phyloP scores from a whole-genome alignment of 352 stramenopile species.

The Paralagenidium karlingii region DNA sequence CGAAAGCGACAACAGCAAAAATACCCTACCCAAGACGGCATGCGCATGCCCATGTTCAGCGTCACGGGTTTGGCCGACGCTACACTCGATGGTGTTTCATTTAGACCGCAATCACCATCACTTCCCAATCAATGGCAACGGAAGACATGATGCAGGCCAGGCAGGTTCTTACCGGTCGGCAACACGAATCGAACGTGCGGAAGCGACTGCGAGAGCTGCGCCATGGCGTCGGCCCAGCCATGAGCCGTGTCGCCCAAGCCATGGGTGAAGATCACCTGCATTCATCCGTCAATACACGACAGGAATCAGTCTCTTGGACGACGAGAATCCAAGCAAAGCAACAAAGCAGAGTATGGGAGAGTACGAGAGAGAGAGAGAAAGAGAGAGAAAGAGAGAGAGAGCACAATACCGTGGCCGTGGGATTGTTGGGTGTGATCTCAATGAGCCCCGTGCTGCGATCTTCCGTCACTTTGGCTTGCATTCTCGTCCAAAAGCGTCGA shows the following conservation, averaged over 20 bases:
- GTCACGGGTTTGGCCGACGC: conserved; percentile 85
- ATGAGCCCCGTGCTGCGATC: too few relatives aligned
- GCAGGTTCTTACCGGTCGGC: conserved; percentile 36
- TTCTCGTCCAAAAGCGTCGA: too few relatives aligned
- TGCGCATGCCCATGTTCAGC: conserved; percentile 90
- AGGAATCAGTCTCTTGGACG: too few relatives aligned
- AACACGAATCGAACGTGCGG: conserved; percentile 71
- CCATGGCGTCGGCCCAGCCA: conserved; percentile 66
- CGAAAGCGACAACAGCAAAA: neutral
- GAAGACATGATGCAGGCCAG: too few relatives aligned
- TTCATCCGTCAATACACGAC: too few relatives aligned
- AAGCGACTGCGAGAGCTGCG: conserved; percentile 28
- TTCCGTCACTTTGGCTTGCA: too few relatives aligned
- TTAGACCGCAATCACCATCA: neutral
- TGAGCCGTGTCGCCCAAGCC: conserved; percentile 88
- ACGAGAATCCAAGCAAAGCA: too few relatives aligned
- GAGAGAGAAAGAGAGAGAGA: too few relatives aligned
- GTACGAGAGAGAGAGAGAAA: too few relatives aligned
- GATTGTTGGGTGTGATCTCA: too few relatives aligned
- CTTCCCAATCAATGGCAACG: neutral
- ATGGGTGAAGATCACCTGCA: conserved; percentile 76
- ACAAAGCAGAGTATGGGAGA: too few relatives aligned
- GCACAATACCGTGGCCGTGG: too few relatives aligned
- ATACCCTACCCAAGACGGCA: conserved; percentile 80
- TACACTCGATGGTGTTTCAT: conserved; percentile 1